Base-by-base conservation (phyloP, 2,329 filamentous ascomycete genomes). In the Alternaria triticina region DNA sequence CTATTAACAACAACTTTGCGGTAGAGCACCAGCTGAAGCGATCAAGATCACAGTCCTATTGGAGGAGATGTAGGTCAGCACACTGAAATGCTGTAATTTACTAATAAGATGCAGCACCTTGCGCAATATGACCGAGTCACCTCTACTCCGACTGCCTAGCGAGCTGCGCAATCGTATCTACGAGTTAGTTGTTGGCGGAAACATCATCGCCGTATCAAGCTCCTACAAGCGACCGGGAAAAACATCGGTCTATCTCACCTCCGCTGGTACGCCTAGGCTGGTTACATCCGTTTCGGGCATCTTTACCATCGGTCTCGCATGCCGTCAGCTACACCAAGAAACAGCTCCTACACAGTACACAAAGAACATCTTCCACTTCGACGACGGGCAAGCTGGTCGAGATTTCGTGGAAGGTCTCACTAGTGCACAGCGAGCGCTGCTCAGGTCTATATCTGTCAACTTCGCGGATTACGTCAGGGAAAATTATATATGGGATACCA, bases 51-150 rank as follows among this genome's bases (percentile, higher is more conserved):
- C 36, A n/a, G 5, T 1, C 0, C 0, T n/a, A 1, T 40, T 40
- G n/a, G 15, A 40, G 36, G 15, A 0, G 2, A 40, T 40, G 36
- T 40, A 17, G 3, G 36, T 36, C 6, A 33, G 0, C 6, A 33
- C 6, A 8, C 6, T 33, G 2, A 8, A 8, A 6, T 15, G 4
- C n/a, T 3, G 36, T 40, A 17, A 2, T 1, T 0, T 17, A 17
- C 36, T 17, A 40, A 40, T 3, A 40, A 40, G n/a, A 40, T 17
- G 8, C 0, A 40, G 36, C 8, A 40, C 36, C 36, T 40, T 40
- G 0, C 36, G 36, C 36, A 40, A 40, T 1, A 9, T 10, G 36
- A 3, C 9, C 36, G 36, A 40, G 36, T 40, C 36, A 0, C n/a
- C 36, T 40, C n/a, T 40, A 40, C 15, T 40, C 1, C 15, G 36